Evolutionary conservation across 1,284 basidiomycete species (phyloP), one percentile per base, ranked within the genome.

Genomic region (Microstroma glucosiphilum): DNA sequence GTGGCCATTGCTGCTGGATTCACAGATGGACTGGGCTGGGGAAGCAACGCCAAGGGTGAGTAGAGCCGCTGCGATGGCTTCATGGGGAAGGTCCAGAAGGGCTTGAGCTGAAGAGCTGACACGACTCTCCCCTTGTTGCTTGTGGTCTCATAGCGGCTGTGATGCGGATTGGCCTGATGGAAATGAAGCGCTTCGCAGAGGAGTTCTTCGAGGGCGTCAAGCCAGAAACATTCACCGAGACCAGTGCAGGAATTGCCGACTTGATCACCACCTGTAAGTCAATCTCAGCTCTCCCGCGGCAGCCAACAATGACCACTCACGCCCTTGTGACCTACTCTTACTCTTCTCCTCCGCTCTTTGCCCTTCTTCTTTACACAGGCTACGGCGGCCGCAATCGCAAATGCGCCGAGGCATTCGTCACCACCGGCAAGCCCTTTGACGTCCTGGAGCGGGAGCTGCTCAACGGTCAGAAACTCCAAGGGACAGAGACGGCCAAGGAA

Each of bases 1-100:
- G 83, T 85, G 1, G 84, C 84, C 17, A 82, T 85, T 58, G 84
- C 82, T 4, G 84, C 84, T 1, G 84, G 84, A 1, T 81, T 85
- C 61, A 79, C 80, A 42, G 84, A 85, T 66, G 84, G 84, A 13
- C 72, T 85, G 1, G 80, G 81, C 42, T 84, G 82, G 79, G 84
- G 84, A 11, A 82, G 83, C 77, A 85, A 85, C 69, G 81, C 83
- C n/a, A 85, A 85, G 66, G 82, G 82, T 82, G 64, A 62, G 64
- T 43, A 0, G 12, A 8, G 25, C 40, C 23, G n/a, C 54, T 19
- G 54, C 15, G 17, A 19, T 3, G 40, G 30, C 4, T 9, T 37
- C 30, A 9, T 37, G 9, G 30, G 30, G 4, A 37, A 4, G 30
- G 30, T n/a, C n/a, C n/a, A 37, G 30, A 37, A 37, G 30, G 30